Base-by-base conservation (phyloP, 1,284 basidiomycete genomes). In the Kalmanozyma brasiliensis region DNA sequence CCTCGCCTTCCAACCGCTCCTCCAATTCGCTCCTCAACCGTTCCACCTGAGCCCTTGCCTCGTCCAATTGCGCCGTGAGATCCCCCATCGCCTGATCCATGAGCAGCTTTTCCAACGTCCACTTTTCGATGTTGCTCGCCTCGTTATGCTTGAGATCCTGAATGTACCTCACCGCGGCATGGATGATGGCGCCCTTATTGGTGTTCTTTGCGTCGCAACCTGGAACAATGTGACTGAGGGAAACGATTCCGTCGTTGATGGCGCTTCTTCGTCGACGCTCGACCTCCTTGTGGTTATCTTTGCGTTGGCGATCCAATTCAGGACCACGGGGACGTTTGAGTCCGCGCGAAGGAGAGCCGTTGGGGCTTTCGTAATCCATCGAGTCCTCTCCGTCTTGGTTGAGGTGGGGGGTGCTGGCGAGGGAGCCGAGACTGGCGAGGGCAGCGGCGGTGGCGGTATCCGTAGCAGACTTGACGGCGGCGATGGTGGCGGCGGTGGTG, bases 191-290 rank as follows among this genome's bases (percentile, higher is more conserved):
- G 29, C 91, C 91, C 79, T 94, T 94, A 51, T 79, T 94, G 34
- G 76, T 74, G 41, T 73, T 93, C 82, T 93, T 92, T 45, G 91
- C 91, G 0, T 90, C 89, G 40, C 89, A 90, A 20, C 72, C 73
- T 8, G 94, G 94, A 2, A 96, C 90, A 74, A 94, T 92, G 8
- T 89, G 87, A 1, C 91, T 90, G 22, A 98, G 88, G 79, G 93
- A 91, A 80, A 91, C 93, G 84, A 98, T 96, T 0, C 94, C 94
- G 63, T 94, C 91, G 82, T 95, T 95, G 84, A 98, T 97, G 76
- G 93, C 94, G 17, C 93, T 91, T 53, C 94, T 87, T 47, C 94
- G 89, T 40, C 93, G 88, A 57, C 94, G 90, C 83, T 98, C 94
- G 11, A 97, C 94, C 84, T 97, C 94, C 90, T 96, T 96, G 58